Evolutionary conservation across 108 stramenopile species (phyloP).

Genomic region (Schizochytrium sp.): DNA sequence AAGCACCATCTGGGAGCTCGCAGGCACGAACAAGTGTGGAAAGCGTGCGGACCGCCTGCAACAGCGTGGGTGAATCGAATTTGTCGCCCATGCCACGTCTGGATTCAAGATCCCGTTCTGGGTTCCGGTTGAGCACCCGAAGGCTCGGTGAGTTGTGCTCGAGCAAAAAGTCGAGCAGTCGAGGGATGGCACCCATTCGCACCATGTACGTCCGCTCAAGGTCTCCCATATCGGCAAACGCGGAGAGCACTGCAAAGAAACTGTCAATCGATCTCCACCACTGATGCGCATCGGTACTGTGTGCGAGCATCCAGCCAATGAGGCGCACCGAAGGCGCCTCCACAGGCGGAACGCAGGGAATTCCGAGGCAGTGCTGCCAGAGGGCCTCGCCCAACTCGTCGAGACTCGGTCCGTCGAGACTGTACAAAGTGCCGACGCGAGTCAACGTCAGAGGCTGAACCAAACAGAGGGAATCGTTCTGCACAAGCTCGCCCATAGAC

Average conservation of each 20-base stretch:
- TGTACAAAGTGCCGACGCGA: too few species aligned
- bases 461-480: too few species aligned
- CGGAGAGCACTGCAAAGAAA: neutral
- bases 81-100: slow-evolving; percentile 4
- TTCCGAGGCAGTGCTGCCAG: neutral
- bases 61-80: neutral
- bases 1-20: neutral
- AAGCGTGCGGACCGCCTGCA: neutral
- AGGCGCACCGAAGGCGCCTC: neutral
- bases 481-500: too few species aligned
- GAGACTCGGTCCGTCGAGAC: neutral
- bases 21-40: neutral
- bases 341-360: neutral
- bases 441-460: too few species aligned
- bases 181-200: neutral
- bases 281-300: neutral
- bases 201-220: neutral
- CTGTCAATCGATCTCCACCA: neutral
- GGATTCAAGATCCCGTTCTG: neutral
- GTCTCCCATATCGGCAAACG: neutral
- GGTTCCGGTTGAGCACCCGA: neutral
- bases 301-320: slow-evolving; percentile 2
- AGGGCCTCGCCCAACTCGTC: neutral
- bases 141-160: neutral
- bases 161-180: neutral